Evolutionary conservation across 352 stramenopile genomes (phyloP).

Genomic region (Pythium aquatile): DNA sequence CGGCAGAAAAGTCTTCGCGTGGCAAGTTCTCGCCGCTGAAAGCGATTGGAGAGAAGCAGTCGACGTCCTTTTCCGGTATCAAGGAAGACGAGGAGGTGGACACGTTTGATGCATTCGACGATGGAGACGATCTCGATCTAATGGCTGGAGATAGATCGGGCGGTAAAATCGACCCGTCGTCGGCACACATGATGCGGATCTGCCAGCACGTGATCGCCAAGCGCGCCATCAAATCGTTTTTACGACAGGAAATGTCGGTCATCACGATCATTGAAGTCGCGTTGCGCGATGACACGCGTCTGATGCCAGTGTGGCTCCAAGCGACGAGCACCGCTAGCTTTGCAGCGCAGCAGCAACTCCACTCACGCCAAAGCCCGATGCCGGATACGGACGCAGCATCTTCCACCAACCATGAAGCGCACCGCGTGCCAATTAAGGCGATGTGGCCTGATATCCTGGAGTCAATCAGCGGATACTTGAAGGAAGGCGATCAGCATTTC

Average conservation of each 20-base stretch:
- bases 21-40: slow-evolving; percentile 39
- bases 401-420: not conserved
- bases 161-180: slow-evolving; percentile 50
- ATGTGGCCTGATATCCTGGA: slow-evolving; percentile 46
- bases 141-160: not conserved
- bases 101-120: slow-evolving; percentile 21
- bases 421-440: slow-evolving; percentile 40
- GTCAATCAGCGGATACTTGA: slow-evolving; percentile 47
- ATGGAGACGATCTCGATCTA: slow-evolving; percentile 22
- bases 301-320: slow-evolving; percentile 33
- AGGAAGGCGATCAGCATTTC: slow-evolving; percentile 52
- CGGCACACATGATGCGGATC: slow-evolving; percentile 60
- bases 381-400: not conserved
- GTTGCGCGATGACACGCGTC: slow-evolving; percentile 42
- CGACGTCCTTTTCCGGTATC: slow-evolving; percentile 5
- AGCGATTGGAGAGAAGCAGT: slow-evolving; percentile 35
- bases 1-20: slow-evolving; percentile 1
- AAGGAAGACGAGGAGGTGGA: slow-evolving; percentile 9
- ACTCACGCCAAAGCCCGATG: not conserved
- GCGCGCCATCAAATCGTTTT: slow-evolving; percentile 58
- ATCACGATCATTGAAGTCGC: slow-evolving; percentile 53
- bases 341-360: slow-evolving; percentile 3
- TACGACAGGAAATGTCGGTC: slow-evolving; percentile 58
- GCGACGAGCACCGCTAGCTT: not conserved
- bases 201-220: slow-evolving; percentile 77